These are phyloP conservation scores for Sphaerulina musiva DNA, from an alignment of 2,329 filamentous ascomycete species.

Conservation along the genomic window DNA sequence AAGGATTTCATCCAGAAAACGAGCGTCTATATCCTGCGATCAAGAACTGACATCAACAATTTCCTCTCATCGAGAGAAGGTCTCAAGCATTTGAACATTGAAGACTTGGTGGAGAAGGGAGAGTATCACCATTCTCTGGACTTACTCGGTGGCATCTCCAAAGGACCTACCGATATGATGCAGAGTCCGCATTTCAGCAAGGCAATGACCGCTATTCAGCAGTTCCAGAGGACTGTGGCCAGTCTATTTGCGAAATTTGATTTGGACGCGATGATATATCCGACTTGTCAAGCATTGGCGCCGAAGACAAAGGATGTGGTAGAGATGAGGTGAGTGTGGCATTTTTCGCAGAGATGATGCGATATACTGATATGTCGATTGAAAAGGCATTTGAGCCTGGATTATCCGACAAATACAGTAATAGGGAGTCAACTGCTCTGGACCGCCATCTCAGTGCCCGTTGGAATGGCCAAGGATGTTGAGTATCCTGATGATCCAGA, in stretches of 20 bases:
- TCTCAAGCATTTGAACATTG: conserved; percentile 21
- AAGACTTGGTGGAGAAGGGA: conserved; percentile 19
- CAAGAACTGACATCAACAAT: conserved; percentile 26
- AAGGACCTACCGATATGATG: conserved; percentile 21
- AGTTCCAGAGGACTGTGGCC: conserved; percentile 31
- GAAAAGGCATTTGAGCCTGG: conserved; percentile 22
- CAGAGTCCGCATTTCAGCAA: conserved; percentile 29
- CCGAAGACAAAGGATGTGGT: conserved; percentile 32
- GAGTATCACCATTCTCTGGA: conserved; percentile 22
- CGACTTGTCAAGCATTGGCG: conserved; percentile 33
- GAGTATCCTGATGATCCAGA: conserved; percentile 20
- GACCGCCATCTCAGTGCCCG: conserved; percentile 34
- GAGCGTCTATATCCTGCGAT: conserved; percentile 21
- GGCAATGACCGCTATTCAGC: conserved; percentile 23
- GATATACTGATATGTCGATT: no score
- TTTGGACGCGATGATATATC: conserved; percentile 34
- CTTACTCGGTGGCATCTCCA: conserved; percentile 24
- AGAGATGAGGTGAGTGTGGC: conserved; percentile 15
- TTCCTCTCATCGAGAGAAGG: conserved; percentile 19
- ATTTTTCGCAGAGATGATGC: background rate
- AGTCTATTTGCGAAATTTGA: conserved; percentile 29
- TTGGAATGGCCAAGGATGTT: conserved; percentile 20
- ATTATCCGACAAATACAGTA: conserved; percentile 35
- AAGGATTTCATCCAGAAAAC: conserved; percentile 18
- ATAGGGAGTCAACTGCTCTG: conserved; percentile 32